Base-by-base conservation (phyloP, 2,329 filamentous ascomycete genomes). In the Fonsecaea erecta region DNA sequence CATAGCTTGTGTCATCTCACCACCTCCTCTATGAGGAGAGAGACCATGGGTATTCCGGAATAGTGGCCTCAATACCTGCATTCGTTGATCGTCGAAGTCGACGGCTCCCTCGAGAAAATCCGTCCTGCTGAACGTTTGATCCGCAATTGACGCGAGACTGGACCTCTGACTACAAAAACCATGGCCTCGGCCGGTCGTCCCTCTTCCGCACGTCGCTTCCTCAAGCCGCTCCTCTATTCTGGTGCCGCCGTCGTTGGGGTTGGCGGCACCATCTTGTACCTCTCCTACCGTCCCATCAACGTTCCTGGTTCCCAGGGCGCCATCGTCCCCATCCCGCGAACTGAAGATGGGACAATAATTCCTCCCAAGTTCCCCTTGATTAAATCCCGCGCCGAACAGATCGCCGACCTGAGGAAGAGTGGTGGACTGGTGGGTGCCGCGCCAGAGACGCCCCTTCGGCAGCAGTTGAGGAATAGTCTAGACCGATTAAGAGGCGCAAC, bases 221-320 rank as follows among this genome's bases (percentile, higher is more conserved):
- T 88, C 71, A 83, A 82, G 74, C 84, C 84, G 55, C 76, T 88
- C 66, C 82, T 87, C 32, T 88, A 88, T 77, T 84, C 84, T 58
- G 80, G 84, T 46, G 84, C 81, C 59, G 85, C 83, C 24, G 80
- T 82, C 63, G 79, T 80, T 37, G 80, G 82, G 59, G 84, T 83
- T 70, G 84, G 83, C 60, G 83, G 83, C 62, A 80, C 66, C 48
- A 34, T 82, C 52, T 81, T 89, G 64, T 89, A 89, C 77, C 78
- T 86, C 67, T 81, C 84, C 71, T 87, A 88, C 74, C 83, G 86
- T 55, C 87, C 87, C 28, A 84, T 86, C 72, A 85, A 88, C 72
- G 86, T 89, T 35, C 87, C 87, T 26, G 87, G 87, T 63, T 82
- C 83, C 52, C 85, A 88, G 72, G 84, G 84, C 35, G 85, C 86